A percentile compares a stretch with the other conserved stretches of the same genome.
These are phyloP conservation scores for Theobroma grandiflorum DNA, from an alignment of 441 rosid genomes.

Conservation along the genomic window DNA sequence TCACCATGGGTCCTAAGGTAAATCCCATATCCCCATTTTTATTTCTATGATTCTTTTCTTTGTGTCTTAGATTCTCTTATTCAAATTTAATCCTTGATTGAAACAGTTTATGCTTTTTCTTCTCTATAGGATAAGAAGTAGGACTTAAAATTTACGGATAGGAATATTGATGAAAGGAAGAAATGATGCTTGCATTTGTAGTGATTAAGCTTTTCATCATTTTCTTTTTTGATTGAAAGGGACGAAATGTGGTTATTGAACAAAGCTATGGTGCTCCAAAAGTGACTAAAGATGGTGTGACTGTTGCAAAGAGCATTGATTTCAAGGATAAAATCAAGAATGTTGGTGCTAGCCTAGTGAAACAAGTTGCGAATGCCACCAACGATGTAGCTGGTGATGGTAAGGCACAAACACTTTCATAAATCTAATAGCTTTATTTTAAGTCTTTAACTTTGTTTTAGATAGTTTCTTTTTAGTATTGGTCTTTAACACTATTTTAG, in stretches of 20 bases:
- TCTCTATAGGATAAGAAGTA: not conserved
- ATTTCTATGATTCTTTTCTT: not conserved
- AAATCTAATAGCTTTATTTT: not conserved
- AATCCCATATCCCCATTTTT: not conserved
- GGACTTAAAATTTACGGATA: not conserved
- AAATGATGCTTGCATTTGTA: not conserved
- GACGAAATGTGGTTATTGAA: conserved; percentile 85
- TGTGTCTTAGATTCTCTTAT: not conserved
- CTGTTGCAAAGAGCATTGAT: conserved; percentile 91
- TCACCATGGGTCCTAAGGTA: conserved; percentile 98
- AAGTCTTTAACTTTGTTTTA: not conserved
- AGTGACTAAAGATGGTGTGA: conserved; percentile 94
- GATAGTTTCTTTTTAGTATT: not conserved
- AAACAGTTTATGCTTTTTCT: not conserved
- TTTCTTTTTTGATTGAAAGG: conserved; percentile 41
- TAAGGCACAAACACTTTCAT: conserved; percentile 29
- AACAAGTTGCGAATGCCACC: conserved; percentile 96
- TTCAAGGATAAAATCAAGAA: conserved; percentile 85
- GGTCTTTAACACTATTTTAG: not conserved
- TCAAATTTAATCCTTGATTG: not conserved
- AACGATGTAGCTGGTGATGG: conserved; percentile 95
- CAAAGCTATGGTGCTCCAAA: conserved; percentile 95
- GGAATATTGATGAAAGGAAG: not conserved
- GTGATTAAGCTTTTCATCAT: not conserved
- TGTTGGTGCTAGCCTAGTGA: conserved; percentile 94